Percentiles rank a stretch among this genome's conserved stretches.
phyloP scores from a whole-genome alignment of 331 rosid genomes.

The Malus hybrid region DNA sequence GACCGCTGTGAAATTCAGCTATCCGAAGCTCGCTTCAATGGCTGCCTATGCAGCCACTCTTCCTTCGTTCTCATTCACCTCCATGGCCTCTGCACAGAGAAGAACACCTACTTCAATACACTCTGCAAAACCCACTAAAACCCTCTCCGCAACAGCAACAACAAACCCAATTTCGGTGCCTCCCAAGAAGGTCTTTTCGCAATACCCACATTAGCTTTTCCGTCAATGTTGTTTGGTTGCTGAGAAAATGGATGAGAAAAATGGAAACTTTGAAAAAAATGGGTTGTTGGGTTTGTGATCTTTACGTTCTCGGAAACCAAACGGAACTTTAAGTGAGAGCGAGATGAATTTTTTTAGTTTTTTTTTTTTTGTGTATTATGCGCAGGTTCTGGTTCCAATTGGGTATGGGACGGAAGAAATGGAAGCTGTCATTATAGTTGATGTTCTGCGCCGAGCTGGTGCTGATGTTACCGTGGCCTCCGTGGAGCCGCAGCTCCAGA shows the following conservation, averaged over 20 bases:
- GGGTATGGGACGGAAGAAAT: conserved; percentile 92
- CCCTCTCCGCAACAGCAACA: conserved; percentile 18
- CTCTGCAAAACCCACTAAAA: conserved; percentile 29
- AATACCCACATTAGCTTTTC: background rate
- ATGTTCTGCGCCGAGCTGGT: conserved; percentile 89
- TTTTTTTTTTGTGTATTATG: background rate
- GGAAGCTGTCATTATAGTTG: conserved; percentile 83
- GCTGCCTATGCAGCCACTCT: background rate
- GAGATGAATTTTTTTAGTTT: background rate
- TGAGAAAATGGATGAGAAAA: background rate
- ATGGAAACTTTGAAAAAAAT: background rate
- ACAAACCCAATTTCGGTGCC: conserved; percentile 20
- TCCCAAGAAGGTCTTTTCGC: conserved; percentile 47
- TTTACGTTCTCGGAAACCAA: background rate
- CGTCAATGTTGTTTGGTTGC: background rate
- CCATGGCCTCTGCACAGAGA: conserved; percentile 22
- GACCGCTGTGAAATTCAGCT: conserved; percentile 10
- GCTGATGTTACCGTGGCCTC: conserved; percentile 90
- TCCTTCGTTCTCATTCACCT: conserved; percentile 18
- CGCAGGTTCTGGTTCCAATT: conserved; percentile 74
- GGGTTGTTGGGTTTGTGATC: background rate
- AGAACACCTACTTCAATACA: conserved; percentile 25
- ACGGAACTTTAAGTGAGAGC: background rate
- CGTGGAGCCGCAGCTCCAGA: conserved; percentile 68
- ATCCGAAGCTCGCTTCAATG: conserved; percentile 24